Evolutionary conservation across 2,329 filamentous ascomycete genomes (phyloP), one percentile per base, ranked within the genome.

Genomic region (Phyllosticta ampelicida): DNA sequence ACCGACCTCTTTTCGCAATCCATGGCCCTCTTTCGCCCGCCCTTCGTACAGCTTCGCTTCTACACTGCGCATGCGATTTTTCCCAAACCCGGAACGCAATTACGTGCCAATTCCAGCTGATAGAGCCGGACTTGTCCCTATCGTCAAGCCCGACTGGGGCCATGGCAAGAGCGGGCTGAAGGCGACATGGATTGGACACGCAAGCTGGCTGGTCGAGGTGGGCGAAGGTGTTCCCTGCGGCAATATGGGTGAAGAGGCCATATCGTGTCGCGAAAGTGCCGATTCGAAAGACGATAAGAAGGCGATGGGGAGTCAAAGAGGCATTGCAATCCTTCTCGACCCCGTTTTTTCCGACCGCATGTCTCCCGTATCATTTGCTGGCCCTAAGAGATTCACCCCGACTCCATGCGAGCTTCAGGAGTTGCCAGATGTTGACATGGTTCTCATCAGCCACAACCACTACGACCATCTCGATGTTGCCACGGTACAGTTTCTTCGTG

Each of bases 381-480:
- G 79, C 0, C 80, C 80, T 0, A 76, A 78, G 54, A 71, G 80
- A 30, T 80, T 80, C 57, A 77, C 75, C 13, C 77, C 75, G 2
- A 71, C 77, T 3, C 80, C 80, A 0, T 82, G 79, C 63, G 62
- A 65, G 0, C 63, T 80, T 2, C 69, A 75, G 2, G 77, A 80
- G 18, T 64, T 82, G 2, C 79, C 80, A 0, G 71, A 77, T 1
- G 68, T 81, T 9, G 79, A 83, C 58, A 65, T 77, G 2, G 71
- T 82, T 2, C 68, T 74, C 59, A 79, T 82, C 53, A 78, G 75
- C 56, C 80, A 83, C 65, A 78, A 81, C 62, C 80, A 82, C 63
- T 81, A 80, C 62, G 79, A 82, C 62, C 80, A 82, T 60, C 70
- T 81, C 54, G 78, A 81, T 60, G 66, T 71, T 5, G 68, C 71